Conservation (phyloP, 1,284 basidiomycete genomes). For the Microbotryum saponariae region DNA sequence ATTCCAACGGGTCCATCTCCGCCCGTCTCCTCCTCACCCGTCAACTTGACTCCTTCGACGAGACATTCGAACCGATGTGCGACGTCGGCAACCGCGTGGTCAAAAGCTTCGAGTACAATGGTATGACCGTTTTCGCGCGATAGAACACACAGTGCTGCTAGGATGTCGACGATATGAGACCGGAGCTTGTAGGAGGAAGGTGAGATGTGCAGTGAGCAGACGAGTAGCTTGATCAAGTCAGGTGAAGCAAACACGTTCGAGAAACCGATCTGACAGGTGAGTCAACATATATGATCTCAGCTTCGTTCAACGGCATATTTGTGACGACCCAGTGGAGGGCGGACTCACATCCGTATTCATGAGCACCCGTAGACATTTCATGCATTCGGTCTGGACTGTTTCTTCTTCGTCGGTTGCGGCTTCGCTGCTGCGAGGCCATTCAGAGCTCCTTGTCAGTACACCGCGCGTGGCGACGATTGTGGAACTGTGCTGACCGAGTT, state of each 20-base stretch:
- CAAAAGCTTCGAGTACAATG: constrained; percentile 65
- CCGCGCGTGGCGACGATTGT: background rate
- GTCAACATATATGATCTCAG: background rate
- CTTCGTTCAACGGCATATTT: background rate
- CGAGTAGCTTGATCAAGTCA: constrained; percentile 62
- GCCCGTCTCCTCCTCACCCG: constrained; percentile 44
- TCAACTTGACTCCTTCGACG: constrained; percentile 57
- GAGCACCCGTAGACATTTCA: constrained; percentile 72
- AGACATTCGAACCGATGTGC: constrained; percentile 72
- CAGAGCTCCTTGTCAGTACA: background rate
- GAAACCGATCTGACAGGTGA: constrained; percentile 57
- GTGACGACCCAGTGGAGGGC: background rate
- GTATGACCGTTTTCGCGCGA: constrained; percentile 63
- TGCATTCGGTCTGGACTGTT: constrained; percentile 60
- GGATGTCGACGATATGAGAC: constrained; percentile 63
- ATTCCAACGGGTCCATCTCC: constrained; percentile 54
- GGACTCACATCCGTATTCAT: constrained; percentile 71
- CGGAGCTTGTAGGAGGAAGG: constrained; percentile 56
- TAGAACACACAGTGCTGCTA: constrained; percentile 73
- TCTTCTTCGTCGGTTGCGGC: constrained; percentile 58
- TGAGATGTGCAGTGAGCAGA: constrained; percentile 58
- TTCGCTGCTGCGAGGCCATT: constrained; percentile 41
- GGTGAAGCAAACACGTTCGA: constrained; percentile 58
- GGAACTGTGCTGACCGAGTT: background rate
- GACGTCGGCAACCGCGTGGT: constrained; percentile 62